Evolutionary conservation across 2,329 filamentous ascomycete genomes (phyloP).

Genomic region (Botryotinia convoluta): DNA sequence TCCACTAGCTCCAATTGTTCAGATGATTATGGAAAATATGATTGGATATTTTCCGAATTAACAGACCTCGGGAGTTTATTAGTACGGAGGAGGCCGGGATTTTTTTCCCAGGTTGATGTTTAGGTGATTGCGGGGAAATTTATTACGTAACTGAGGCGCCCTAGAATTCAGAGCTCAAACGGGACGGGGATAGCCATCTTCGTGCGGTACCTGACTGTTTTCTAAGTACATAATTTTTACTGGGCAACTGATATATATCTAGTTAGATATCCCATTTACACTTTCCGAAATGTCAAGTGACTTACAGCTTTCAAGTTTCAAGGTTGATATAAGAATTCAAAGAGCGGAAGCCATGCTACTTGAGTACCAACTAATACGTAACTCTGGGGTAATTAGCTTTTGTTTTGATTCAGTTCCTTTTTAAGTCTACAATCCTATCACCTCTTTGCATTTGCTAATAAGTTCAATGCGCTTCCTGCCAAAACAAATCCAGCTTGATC

Average conservation of each 20-base stretch:
- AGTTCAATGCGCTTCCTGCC: slow-evolving; percentile 88
- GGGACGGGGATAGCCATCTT: background rate
- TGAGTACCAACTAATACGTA: background rate
- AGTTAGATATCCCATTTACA: background rate
- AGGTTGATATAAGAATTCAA: background rate
- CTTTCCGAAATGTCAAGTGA: background rate
- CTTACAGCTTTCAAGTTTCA: background rate
- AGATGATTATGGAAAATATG: background rate
- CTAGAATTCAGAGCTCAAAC: background rate
- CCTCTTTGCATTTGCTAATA: slow-evolving; percentile 63
- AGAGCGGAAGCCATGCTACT: background rate
- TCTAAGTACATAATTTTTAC: background rate
- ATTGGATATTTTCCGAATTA: background rate
- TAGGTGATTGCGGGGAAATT: background rate
- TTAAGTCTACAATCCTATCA: slow-evolving; percentile 16
- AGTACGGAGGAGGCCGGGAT: background rate
- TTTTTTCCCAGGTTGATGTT: background rate
- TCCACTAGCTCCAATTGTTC: background rate
- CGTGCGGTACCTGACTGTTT: background rate
- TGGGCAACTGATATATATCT: background rate
- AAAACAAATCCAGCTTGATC: slow-evolving; percentile 92
- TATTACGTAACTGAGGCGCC: background rate
- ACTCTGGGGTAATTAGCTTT: background rate
- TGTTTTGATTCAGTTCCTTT: background rate
- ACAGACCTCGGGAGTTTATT: too few relatives aligned